Conservation (phyloP, 176 grass and related monocot species). For the Thinopyrum elongatum region DNA sequence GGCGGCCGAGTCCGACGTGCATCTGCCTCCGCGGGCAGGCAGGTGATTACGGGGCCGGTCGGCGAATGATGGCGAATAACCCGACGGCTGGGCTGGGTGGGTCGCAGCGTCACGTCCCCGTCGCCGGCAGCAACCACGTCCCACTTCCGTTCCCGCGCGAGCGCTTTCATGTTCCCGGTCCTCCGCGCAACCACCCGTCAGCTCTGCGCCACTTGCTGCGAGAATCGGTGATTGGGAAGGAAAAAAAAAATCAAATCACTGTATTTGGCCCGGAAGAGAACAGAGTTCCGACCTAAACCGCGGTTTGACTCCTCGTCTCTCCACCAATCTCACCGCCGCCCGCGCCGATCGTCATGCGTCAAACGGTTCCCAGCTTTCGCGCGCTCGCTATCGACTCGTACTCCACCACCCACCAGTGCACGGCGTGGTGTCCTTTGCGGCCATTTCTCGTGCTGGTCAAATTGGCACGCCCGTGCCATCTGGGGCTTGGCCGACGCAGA, state of each 20-base stretch:
- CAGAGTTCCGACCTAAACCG: not conserved
- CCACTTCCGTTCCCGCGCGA: not conserved
- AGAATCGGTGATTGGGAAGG: not conserved
- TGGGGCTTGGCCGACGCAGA: not conserved
- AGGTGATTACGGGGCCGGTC: not conserved
- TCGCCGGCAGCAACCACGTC: not conserved
- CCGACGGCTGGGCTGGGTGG: not conserved
- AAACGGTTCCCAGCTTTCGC: not conserved
- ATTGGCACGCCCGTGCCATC: not conserved
- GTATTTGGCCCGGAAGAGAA: not conserved
- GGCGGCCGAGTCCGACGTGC: slow-evolving; percentile 1
- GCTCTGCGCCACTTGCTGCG: not conserved
- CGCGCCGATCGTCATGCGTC: not conserved
- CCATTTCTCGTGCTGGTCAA: not conserved
- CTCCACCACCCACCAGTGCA: not conserved
- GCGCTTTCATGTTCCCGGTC: not conserved
- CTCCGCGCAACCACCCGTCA: not conserved
- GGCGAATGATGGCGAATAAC: not conserved
- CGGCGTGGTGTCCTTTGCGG: not conserved
- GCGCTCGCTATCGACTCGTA: not conserved
- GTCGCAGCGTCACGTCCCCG: slow-evolving; percentile 10
- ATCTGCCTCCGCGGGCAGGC: not conserved
- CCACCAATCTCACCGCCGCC: not conserved
- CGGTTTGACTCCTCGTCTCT: slow-evolving; percentile 5
- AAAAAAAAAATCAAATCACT: not conserved